These are phyloP conservation scores for Arthrobotrys megalospora DNA, from an alignment of 2,329 filamentous ascomycete genomes.

Conservation along the genomic window DNA sequence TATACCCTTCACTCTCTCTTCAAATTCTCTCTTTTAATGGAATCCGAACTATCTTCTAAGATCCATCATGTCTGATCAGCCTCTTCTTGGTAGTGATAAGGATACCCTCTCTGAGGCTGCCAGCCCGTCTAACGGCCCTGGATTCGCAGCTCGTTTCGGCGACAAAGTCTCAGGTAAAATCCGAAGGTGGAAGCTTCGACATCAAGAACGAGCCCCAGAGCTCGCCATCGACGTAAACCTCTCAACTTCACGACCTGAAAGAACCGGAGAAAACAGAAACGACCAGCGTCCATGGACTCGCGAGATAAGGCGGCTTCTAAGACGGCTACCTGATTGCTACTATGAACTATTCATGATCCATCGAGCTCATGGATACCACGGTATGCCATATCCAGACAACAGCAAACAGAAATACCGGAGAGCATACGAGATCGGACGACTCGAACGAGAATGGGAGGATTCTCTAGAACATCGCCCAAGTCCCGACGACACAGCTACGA, in stretches of 20 bases:
- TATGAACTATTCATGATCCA: constrained; percentile 40
- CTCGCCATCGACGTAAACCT: constrained; percentile 24
- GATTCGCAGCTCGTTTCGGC: not conserved
- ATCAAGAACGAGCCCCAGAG: constrained; percentile 18
- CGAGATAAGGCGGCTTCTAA: constrained; percentile 27
- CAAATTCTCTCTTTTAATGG: not conserved
- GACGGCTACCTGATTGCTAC: constrained; percentile 1
- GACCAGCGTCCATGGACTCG: constrained; percentile 36
- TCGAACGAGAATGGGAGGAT: constrained; percentile 45
- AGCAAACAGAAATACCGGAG: not conserved
- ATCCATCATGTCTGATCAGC: not conserved
- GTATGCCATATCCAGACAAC: constrained; percentile 13
- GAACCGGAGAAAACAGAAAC: constrained; percentile 2
- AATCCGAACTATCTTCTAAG: not conserved
- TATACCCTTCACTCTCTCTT: not conserved
- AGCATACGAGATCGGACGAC: constrained; percentile 39
- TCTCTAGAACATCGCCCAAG: not conserved
- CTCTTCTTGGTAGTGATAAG: not conserved
- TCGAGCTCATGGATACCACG: constrained; percentile 38
- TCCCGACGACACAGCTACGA: not conserved
- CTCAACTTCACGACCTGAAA: constrained; percentile 21
- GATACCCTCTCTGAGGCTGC: not conserved
- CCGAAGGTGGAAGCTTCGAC: constrained; percentile 6
- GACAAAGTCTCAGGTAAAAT: not conserved
- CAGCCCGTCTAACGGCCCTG: not conserved